A percentile compares a stretch with the other conserved stretches of the same genome.
Evolutionary conservation across 257 asterid species (phyloP).

Genomic region (Solanum microdontum): DNA sequence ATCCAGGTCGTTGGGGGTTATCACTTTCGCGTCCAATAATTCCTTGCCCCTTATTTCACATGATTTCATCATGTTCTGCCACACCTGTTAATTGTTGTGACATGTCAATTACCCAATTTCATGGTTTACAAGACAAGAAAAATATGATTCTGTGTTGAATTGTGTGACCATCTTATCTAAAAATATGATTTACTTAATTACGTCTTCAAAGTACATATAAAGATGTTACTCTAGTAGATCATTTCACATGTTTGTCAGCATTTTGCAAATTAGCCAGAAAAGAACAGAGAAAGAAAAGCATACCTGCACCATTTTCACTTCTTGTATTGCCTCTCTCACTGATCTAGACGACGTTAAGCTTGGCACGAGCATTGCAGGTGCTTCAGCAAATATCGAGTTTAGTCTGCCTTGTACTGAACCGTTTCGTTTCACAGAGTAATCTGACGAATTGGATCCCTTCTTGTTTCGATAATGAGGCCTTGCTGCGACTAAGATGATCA

Average conservation of each 20-base stretch:
- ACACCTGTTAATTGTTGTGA: constrained; percentile 38
- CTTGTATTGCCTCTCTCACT: constrained; percentile 75
- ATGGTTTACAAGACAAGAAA: background rate
- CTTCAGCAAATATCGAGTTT: constrained; percentile 33
- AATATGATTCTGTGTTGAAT: background rate
- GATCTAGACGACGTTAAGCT: constrained; percentile 71
- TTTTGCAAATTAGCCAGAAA: background rate
- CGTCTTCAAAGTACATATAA: background rate
- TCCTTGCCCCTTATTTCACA: constrained; percentile 62
- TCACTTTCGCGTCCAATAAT: constrained; percentile 35
- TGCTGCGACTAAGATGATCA: constrained; percentile 16
- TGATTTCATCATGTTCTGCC: constrained; percentile 62
- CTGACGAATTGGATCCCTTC: constrained; percentile 33
- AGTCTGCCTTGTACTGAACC: constrained; percentile 32
- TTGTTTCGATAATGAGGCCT: constrained; percentile 76
- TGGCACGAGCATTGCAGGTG: constrained; percentile 54
- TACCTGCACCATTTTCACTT: constrained; percentile 96
- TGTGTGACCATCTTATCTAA: background rate
- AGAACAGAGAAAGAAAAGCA: background rate
- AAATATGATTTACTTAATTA: background rate
- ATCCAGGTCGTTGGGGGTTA: constrained; percentile 53
- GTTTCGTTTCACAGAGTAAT: constrained; percentile 34
- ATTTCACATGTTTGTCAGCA: background rate
- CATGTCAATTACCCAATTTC: background rate
- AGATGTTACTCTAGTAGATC: background rate